Evolutionary conservation across 805 yeast genomes (phyloP).

Genomic region (Yarrowia divulgata): DNA sequence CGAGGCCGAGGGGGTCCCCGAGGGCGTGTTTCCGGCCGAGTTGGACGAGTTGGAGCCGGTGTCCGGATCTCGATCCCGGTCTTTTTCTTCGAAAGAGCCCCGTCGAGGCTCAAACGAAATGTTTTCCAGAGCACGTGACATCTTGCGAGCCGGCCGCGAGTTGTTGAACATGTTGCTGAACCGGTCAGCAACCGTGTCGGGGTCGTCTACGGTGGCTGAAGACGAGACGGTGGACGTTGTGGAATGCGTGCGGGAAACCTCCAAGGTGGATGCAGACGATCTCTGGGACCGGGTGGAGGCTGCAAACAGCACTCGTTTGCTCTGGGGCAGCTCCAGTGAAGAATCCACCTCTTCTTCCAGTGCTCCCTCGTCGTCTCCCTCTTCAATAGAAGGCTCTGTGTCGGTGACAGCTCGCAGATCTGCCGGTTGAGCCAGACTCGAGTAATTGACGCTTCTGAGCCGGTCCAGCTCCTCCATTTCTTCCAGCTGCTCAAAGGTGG

Average conservation of each 20-base stretch:
- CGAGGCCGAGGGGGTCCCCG: slow-evolving; percentile 19
- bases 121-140: slow-evolving; percentile 26
- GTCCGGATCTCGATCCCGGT: not conserved
- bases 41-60: not conserved
- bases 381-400: slow-evolving; percentile 7
- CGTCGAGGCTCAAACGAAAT: slow-evolving; percentile 34
- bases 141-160: slow-evolving; percentile 9
- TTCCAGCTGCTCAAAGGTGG: slow-evolving; percentile 24
- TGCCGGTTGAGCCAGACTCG: slow-evolving; percentile 1
- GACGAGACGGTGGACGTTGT: slow-evolving; percentile 11
- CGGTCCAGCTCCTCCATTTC: slow-evolving; percentile 34
- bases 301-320: slow-evolving; percentile 23
- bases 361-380: slow-evolving; percentile 11
- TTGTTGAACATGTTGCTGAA: slow-evolving; percentile 28
- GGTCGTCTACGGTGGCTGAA: slow-evolving; percentile 23
- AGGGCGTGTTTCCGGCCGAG: slow-evolving; percentile 3
- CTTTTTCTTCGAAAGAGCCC: not conserved
- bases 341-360: slow-evolving; percentile 17
- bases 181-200: slow-evolving; percentile 19
- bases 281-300: slow-evolving; percentile 11
- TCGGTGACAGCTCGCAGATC: slow-evolving; percentile 17
- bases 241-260: slow-evolving; percentile 4
- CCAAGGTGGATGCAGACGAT: slow-evolving; percentile 19
- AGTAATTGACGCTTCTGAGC: slow-evolving; percentile 25
- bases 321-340: slow-evolving; percentile 10